phyloP scores from a whole-genome alignment of 768 basidiomycete species.

The Gautieria morchelliformis region DNA sequence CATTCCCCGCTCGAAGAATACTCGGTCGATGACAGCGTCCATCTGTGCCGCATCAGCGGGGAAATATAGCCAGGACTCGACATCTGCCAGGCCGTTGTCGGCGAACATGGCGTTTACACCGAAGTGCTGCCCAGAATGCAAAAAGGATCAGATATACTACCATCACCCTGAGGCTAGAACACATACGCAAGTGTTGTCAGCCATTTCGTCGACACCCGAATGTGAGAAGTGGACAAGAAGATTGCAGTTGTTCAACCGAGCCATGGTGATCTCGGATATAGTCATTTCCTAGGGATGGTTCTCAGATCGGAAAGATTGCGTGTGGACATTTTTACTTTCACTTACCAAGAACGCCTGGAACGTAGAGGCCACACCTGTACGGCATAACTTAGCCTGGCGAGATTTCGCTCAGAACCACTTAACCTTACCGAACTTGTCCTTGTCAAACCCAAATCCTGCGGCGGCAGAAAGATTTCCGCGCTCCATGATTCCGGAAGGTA shows the following conservation, averaged over 20 bases:
- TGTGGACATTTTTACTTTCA: not conserved
- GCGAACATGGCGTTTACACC: conserved; percentile 76
- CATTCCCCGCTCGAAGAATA: conserved; percentile 76
- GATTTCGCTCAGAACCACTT: not conserved
- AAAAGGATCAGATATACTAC: not conserved
- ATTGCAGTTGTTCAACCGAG: conserved; percentile 83
- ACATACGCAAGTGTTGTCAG: conserved; percentile 38
- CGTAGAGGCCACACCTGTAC: conserved; percentile 59
- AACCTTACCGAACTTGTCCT: conserved; percentile 57
- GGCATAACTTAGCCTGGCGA: not conserved
- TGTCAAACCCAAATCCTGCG: conserved; percentile 78
- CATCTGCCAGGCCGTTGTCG: conserved; percentile 79
- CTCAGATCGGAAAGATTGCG: not conserved
- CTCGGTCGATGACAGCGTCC: conserved; percentile 61
- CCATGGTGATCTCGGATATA: conserved; percentile 85
- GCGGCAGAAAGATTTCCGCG: conserved; percentile 77
- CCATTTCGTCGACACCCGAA: conserved; percentile 55
- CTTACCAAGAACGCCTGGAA: conserved; percentile 71
- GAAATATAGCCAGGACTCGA: conserved; percentile 77
- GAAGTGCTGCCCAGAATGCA: not conserved
- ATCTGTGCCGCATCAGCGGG: conserved; percentile 79
- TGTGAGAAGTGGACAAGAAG: conserved; percentile 86
- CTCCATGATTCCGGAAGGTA: conserved; percentile 83
- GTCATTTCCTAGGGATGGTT: conserved; percentile 52
- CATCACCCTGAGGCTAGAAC: not conserved